Evolutionary conservation across 108 stramenopile species (phyloP), one percentile per base, ranked within the genome.

Genomic region (Mediolabrus comicus): DNA sequence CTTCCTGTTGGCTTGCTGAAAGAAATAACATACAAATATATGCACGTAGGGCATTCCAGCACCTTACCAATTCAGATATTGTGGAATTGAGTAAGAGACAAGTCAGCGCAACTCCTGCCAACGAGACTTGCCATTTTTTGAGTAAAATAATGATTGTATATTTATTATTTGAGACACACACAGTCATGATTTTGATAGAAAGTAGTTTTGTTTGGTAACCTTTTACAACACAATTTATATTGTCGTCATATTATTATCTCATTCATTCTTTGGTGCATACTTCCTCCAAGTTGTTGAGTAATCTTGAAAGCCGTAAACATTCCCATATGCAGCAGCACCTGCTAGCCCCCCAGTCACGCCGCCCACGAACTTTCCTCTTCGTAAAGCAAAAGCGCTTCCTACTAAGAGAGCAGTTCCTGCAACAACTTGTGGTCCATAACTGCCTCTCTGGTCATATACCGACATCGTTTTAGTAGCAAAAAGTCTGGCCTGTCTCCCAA

Each of bases 271-370:
- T 6, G 59, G 46, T 52, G 62, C 35, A 27, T 36, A 52, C 12
- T 61, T 34, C 29, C 54, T 69, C 75, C 67, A 76, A 7, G 62
- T 56, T 12, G 46, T 59, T 8, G 38, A 49, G 43, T 72, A 72
- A 72, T 74, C 61, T 33, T 72, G 71, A 62, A 57, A 71, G 4
- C 80, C 80, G 62, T 81, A 81, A 30, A 81, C 54, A 67, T 69
- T 68, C 31, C 68, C 74, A 59, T 81, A 81, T 3, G 80, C 80
- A 54, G 55, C 75, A 19, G 67, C 67, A 24, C 80, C 80, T 19
- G 34, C 51, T 39, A 72, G 1, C 13, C 56, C 70, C 2, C 62
- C 75, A 38, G 69, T 56, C 22, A 77, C 22, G 10, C 35, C 74
- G 25, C 80, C 80, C 0, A 75, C 62, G 52, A 72, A 41, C 41